These are phyloP conservation scores for Ceratocystiopsis minuta DNA, from an alignment of 2,329 filamentous ascomycete species.

Conservation along the genomic window DNA sequence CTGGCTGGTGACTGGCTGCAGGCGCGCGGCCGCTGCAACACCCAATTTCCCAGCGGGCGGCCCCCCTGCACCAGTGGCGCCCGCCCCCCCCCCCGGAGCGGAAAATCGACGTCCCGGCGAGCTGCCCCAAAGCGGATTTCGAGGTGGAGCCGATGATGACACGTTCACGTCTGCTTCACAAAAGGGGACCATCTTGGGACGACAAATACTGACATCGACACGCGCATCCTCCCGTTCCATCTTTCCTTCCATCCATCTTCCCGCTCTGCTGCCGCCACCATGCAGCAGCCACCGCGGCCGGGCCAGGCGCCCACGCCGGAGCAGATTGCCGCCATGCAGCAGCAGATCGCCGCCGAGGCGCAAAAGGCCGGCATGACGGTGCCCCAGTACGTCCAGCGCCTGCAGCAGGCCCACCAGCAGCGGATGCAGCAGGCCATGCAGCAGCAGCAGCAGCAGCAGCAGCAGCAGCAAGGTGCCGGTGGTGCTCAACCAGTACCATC, in stretches of 20 bases:
- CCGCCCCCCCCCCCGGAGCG: too few species aligned
- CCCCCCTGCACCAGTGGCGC: too few species aligned
- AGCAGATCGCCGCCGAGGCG: constrained; percentile 66
- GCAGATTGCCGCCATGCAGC: constrained; percentile 71
- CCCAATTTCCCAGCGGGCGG: too few species aligned
- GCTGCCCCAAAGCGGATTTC: too few species aligned
- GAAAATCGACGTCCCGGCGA: too few species aligned
- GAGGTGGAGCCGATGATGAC: too few species aligned
- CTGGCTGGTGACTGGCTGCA: too few species aligned
- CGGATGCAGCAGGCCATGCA: constrained; percentile 26
- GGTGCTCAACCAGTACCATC: neutral
- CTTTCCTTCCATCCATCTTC: too few species aligned
- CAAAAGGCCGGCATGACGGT: constrained; percentile 70
- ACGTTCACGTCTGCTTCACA: too few species aligned
- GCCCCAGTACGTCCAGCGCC: constrained; percentile 61
- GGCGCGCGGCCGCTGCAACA: too few species aligned
- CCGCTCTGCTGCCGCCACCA: too few species aligned
- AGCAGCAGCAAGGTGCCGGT: neutral
- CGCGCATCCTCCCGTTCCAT: constrained; percentile 1
- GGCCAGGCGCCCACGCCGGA: constrained; percentile 49
- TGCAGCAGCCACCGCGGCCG: constrained; percentile 12
- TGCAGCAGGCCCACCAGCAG: constrained; percentile 38
- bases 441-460: constrained; percentile 19
- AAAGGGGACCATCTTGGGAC: neutral
- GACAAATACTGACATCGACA: neutral